Percentiles rank a stretch among this genome's conserved stretches.
These are phyloP conservation scores for Biscogniauxia marginata DNA, from an alignment of 2,329 filamentous ascomycete genomes.

Conservation along the genomic window DNA sequence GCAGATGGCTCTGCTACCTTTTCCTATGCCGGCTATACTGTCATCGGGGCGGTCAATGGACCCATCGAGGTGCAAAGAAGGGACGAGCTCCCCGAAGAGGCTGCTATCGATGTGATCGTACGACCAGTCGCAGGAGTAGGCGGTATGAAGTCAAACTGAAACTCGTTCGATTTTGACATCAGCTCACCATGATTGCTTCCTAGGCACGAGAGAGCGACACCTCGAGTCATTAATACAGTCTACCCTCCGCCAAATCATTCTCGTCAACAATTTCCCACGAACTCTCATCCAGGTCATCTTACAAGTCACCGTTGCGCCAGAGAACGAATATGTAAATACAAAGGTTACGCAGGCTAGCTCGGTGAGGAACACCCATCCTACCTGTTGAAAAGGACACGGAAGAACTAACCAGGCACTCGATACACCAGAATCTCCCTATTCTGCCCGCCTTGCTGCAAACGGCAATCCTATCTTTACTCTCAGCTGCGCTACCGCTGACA, in stretches of 20 bases:
- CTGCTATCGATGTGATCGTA: slow-evolving; percentile 84
- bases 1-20: slow-evolving; percentile 81
- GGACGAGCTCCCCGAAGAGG: slow-evolving; percentile 90
- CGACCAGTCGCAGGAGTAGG: slow-evolving; percentile 82
- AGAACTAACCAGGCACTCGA: slow-evolving; percentile 20
- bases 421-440: slow-evolving; percentile 67
- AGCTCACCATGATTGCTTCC: slow-evolving; percentile 17
- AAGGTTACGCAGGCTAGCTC: slow-evolving; percentile 60
- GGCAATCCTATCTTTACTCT: slow-evolving; percentile 73
- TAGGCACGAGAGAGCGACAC: slow-evolving; percentile 73
- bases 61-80: slow-evolving; percentile 86
- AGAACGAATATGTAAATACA: slow-evolving; percentile 62
- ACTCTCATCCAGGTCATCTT: slow-evolving; percentile 78
- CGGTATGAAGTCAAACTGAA: slow-evolving; percentile 49
- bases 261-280: slow-evolving; percentile 73
- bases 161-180: slow-evolving; percentile 18
- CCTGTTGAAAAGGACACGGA: slow-evolving; percentile 2
- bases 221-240: slow-evolving; percentile 74
- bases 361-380: slow-evolving; percentile 44
- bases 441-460: slow-evolving; percentile 83
- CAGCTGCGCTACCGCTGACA: slow-evolving; percentile 77
- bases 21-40: slow-evolving; percentile 71
- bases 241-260: slow-evolving; percentile 70
- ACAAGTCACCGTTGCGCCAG: slow-evolving; percentile 70
- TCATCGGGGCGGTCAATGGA: slow-evolving; percentile 86